Percentiles rank a stretch among this genome's conserved stretches.
Conservation (phyloP, 2,329 filamentous ascomycete species). For the Pseudogymnoascus sp. region DNA sequence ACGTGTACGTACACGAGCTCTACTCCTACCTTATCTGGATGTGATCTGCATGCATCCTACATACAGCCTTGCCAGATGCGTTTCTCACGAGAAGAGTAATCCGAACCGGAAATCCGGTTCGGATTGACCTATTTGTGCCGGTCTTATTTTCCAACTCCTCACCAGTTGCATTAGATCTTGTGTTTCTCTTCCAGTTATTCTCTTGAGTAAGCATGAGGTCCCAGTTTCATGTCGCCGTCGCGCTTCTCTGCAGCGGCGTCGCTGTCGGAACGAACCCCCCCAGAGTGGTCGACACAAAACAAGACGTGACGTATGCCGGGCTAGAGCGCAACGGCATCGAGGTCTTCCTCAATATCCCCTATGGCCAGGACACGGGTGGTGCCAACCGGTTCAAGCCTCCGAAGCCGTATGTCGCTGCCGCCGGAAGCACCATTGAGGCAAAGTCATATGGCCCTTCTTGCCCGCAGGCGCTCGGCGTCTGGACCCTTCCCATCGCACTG, state of each 20-base stretch:
- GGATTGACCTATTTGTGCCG: not conserved
- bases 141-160: not conserved
- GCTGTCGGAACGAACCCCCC: not conserved
- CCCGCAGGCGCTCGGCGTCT: constrained; percentile 32
- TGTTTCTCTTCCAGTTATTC: not conserved
- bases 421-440: constrained; percentile 31
- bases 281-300: constrained; percentile 17
- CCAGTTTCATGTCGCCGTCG: not conserved
- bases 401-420: constrained; percentile 24
- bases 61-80: not conserved
- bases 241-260: not conserved
- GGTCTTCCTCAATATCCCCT: constrained; percentile 39
- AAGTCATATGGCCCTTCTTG: constrained; percentile 36
- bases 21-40: not conserved
- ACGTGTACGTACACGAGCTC: not conserved
- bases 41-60: constrained; percentile 1
- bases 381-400: constrained; percentile 40
- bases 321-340: constrained; percentile 37
- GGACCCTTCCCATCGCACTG: constrained; percentile 26
- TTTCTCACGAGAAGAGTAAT: not conserved
- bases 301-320: constrained; percentile 35
- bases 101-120: not conserved
- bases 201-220: not conserved
- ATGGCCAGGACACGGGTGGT: constrained; percentile 38
- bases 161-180: not conserved